Base-by-base conservation (phyloP, 768 basidiomycete genomes). In the Hericium rajendrae region DNA sequence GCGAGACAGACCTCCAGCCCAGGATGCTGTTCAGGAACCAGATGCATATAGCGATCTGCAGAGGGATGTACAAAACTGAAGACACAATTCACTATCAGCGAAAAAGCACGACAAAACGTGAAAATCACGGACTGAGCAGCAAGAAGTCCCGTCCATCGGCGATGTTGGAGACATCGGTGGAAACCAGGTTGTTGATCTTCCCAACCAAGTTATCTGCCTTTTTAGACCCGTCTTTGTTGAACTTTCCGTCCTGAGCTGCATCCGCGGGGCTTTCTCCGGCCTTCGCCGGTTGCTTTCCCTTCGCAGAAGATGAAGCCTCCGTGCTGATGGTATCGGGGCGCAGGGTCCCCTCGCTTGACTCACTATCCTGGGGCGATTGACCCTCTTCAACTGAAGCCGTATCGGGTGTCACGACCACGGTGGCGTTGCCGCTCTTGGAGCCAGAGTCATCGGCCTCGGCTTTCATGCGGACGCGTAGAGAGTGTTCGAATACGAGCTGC, bases 171-270 rank as follows among this genome's bases (percentile, higher is more conserved):
- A 80, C 63, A 68, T 91, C 88, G 1, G 83, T 82, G 8, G 86
- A 82, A 38, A 88, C 79, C 6, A 90, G 70, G 55, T 88, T 91
- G 67, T 86, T 91, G 66, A 91, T 83, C 66, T 81, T 86, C 10
- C 90, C 88, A 39, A 83, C 78, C 18, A 88, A 69, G 64, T 85
- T 83, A 9, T 70, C 71, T 11, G 69, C 66, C 32, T 58, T 53
- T 2, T 49, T 43, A 24, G 22, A 9, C 16, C 26, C 52, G 32
- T 13, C 20, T 24, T 38, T 9, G 37, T 16, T 16, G 49, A 51
- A 24, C 22, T 51, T 51, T 9, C 13, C 49, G 10, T 53, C 38
- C 4, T 26, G 38, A 6, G 18, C 4, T 11, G 37, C 6, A 10
- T 53, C 52, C 20, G 16, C 9, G 9, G 52, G 10, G 4, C 38